Percentiles rank a stretch among this genome's conserved stretches.
Evolutionary conservation across 1,284 basidiomycete genomes (phyloP).

Genomic region (Leucoagaricus sp.): DNA sequence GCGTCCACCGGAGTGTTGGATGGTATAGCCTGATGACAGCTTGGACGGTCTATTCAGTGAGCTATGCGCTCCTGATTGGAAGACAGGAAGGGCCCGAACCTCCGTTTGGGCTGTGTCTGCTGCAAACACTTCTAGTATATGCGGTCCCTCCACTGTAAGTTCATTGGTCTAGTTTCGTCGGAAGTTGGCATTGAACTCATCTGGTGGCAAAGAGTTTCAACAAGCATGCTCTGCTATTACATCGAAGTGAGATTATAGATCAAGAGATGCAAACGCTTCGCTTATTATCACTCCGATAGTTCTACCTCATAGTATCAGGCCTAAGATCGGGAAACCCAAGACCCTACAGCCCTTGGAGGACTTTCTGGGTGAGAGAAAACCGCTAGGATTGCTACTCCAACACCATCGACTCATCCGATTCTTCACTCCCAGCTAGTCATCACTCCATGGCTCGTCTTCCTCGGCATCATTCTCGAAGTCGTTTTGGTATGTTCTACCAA

Average conservation of each 20-base stretch:
- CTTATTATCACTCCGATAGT: not conserved
- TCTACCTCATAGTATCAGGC: constrained; percentile 5
- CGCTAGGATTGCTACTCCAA: too few relatives aligned
- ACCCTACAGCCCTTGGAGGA: not conserved
- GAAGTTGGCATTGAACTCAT: not conserved
- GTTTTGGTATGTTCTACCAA: not conserved
- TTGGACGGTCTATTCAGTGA: constrained; percentile 22
- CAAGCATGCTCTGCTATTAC: constrained; percentile 9
- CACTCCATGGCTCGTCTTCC: constrained; percentile 9
- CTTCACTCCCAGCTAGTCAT: not conserved
- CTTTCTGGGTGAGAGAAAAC: constrained; percentile 6
- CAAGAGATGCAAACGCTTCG: not conserved
- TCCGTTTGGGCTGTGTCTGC: constrained; percentile 22
- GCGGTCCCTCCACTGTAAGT: constrained; percentile 22
- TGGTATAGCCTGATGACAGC: constrained; percentile 25
- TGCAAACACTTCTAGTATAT: constrained; percentile 24
- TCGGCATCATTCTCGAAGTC: constrained; percentile 9
- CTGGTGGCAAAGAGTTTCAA: not conserved
- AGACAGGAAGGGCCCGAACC: constrained; percentile 21
- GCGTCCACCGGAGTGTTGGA: constrained; percentile 18
- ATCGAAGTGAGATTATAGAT: constrained; percentile 1
- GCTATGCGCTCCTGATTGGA: constrained; percentile 22
- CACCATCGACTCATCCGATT: not conserved
- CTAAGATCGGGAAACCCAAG: not conserved
- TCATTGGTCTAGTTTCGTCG: too few relatives aligned